Evolutionary conservation across 1,139 yeast species (phyloP).

Genomic region (Geotrichum cucujoidarum): DNA sequence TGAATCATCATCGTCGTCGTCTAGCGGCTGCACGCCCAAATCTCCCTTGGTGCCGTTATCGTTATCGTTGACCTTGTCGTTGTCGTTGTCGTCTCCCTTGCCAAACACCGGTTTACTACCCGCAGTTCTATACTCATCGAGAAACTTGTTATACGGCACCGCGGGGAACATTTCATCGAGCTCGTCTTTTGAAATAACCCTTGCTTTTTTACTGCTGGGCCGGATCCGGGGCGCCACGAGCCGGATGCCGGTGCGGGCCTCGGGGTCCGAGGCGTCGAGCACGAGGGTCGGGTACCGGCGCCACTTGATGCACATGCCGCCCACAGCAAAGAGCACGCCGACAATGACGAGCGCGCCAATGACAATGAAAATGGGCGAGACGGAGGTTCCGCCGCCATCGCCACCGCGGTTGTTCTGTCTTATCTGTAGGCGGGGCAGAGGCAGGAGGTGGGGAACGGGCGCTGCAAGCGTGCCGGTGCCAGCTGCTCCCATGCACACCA

Average conservation of each 20-base stretch:
- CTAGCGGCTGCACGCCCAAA: background rate
- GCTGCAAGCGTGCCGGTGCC: too few relatives aligned
- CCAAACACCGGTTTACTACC: too few relatives aligned
- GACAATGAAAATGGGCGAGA: slow-evolving; percentile 1
- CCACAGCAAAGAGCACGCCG: background rate
- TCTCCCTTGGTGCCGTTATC: background rate
- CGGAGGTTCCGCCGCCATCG: background rate
- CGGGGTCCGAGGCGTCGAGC: too few relatives aligned
- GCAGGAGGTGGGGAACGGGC: background rate
- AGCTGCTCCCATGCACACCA: too few relatives aligned
- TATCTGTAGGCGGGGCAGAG: background rate
- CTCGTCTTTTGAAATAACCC: background rate
- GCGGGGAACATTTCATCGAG: slow-evolving; percentile 17
- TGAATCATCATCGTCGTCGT: background rate
- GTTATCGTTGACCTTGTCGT: background rate
- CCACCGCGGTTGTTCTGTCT: background rate
- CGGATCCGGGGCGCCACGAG: background rate
- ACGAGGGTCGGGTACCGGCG: too few relatives aligned
- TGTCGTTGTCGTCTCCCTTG: too few relatives aligned
- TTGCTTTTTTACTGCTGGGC: background rate
- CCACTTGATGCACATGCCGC: background rate
- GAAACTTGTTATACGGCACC: background rate
- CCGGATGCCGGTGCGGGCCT: background rate
- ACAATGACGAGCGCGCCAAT: background rate
- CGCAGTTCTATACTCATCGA: too few relatives aligned